Evolutionary conservation across 345 rosid species (phyloP).

Genomic region (Toxicodendron radicans): DNA sequence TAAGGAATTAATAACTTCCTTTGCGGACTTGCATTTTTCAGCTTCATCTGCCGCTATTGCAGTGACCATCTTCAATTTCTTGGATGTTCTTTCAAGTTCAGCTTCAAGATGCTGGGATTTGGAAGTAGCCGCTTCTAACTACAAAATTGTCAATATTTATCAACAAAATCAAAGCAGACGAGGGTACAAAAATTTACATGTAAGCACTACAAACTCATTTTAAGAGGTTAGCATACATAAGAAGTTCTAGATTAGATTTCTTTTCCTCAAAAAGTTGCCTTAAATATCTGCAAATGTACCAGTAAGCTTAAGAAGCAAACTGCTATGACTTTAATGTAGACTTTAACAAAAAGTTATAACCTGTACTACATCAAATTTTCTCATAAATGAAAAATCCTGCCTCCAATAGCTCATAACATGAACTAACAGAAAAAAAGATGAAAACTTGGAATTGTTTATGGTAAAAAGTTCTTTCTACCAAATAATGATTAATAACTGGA

Average conservation of each 20-base stretch:
- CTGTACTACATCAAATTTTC: not conserved
- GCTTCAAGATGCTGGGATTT: constrained; percentile 65
- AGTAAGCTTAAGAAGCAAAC: not conserved
- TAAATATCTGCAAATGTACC: not conserved
- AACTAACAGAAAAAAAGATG: not conserved
- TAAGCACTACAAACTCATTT: not conserved
- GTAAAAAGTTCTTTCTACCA: not conserved
- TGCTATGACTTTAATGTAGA: not conserved
- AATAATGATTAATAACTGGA: not conserved
- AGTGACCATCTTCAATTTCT: constrained; percentile 63
- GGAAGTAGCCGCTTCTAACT: constrained; percentile 72
- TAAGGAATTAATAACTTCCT: constrained; percentile 73
- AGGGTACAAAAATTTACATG: not conserved
- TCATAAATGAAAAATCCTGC: not conserved
- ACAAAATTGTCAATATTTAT: constrained; percentile 17
- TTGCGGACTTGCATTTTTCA: constrained; percentile 78
- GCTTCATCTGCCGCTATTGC: constrained; percentile 83
- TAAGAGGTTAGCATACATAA: not conserved
- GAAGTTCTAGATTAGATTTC: not conserved
- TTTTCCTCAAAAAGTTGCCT: not conserved
- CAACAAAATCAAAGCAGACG: constrained; percentile 9
- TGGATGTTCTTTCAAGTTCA: constrained; percentile 66
- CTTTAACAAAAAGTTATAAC: not conserved
- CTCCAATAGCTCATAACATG: not conserved
- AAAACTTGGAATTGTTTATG: not conserved